Percentiles rank a stretch among this genome's conserved stretches.
These are phyloP conservation scores for Chrysosporium queenslandicum DNA, from an alignment of 2,329 filamentous ascomycete genomes.

Conservation along the genomic window DNA sequence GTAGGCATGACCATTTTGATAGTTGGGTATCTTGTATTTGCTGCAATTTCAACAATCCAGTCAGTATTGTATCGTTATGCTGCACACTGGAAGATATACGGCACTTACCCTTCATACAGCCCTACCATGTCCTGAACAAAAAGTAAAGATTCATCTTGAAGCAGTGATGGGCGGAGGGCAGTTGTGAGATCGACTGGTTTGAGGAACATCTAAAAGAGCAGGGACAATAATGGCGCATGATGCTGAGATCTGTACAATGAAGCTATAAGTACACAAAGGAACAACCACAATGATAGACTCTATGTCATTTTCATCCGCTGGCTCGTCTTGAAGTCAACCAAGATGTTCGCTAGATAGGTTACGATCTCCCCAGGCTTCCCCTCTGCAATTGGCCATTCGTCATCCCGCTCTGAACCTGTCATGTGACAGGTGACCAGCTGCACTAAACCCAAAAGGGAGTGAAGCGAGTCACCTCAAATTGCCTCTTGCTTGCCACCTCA, in stretches of 20 bases:
- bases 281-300: not conserved
- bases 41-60: slow-evolving; percentile 39
- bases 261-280: not conserved
- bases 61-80: slow-evolving; percentile 8
- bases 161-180: slow-evolving; percentile 81
- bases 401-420: not conserved
- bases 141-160: slow-evolving; percentile 85
- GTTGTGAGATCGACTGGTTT: slow-evolving; percentile 92
- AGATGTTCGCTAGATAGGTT: no score
- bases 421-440: not conserved
- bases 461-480: not conserved
- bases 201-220: slow-evolving; percentile 77
- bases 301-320: not conserved
- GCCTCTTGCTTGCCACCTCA: slow-evolving; percentile 6
- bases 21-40: slow-evolving; percentile 88
- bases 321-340: no score
- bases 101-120: slow-evolving; percentile 82
- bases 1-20: slow-evolving; percentile 94
- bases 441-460: slow-evolving; percentile 1
- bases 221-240: slow-evolving; percentile 3
- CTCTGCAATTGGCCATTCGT: not conserved
- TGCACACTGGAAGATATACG: not conserved
- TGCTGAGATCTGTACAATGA: slow-evolving; percentile 6
- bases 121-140: slow-evolving; percentile 98
- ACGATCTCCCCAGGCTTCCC: no score